Conservation (phyloP, 2,329 filamentous ascomycete species). For the Aspergillus ochraceus region DNA sequence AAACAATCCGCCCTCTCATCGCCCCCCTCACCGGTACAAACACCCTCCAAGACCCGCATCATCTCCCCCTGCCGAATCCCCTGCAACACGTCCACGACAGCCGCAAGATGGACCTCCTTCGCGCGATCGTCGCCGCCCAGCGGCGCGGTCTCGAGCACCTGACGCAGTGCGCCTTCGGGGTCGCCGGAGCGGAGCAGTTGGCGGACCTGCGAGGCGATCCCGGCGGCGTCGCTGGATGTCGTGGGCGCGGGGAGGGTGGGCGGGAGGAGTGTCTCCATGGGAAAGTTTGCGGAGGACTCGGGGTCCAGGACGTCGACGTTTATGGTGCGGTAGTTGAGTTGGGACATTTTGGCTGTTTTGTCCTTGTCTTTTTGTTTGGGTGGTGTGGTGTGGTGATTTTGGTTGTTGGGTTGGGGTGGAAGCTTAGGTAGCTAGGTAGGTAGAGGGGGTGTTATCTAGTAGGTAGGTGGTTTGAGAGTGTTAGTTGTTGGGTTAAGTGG, state of each 20-base stretch:
- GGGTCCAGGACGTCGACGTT: conserved; percentile 90
- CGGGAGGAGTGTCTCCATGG: conserved; percentile 78
- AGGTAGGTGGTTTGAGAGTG: not conserved
- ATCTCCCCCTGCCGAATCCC: conserved; percentile 96
- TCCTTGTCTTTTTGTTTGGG: not conserved
- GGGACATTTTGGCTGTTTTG: conserved; percentile 35
- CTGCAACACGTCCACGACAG: conserved; percentile 89
- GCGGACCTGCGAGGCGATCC: conserved; percentile 75
- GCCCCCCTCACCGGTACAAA: conserved; percentile 77
- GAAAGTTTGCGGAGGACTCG: conserved; percentile 89
- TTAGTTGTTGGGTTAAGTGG: not conserved
- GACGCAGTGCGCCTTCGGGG: conserved; percentile 78
- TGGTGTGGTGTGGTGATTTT: not conserved
- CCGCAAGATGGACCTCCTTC: conserved; percentile 84
- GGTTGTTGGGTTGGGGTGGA: not conserved
- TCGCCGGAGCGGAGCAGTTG: conserved; percentile 87
- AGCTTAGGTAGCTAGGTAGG: not conserved
- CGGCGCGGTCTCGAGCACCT: conserved; percentile 81
- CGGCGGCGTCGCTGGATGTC: conserved; percentile 74
- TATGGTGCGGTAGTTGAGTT: conserved; percentile 77
- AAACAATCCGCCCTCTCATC: conserved; percentile 85
- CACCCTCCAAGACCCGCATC: conserved; percentile 78
- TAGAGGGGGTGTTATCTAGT: not conserved
- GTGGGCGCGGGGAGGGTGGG: conserved; percentile 67
- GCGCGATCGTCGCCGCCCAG: conserved; percentile 55